Conservation (phyloP, 371 early-diverging fungal genomes). For the Catenaria anguillulae region DNA sequence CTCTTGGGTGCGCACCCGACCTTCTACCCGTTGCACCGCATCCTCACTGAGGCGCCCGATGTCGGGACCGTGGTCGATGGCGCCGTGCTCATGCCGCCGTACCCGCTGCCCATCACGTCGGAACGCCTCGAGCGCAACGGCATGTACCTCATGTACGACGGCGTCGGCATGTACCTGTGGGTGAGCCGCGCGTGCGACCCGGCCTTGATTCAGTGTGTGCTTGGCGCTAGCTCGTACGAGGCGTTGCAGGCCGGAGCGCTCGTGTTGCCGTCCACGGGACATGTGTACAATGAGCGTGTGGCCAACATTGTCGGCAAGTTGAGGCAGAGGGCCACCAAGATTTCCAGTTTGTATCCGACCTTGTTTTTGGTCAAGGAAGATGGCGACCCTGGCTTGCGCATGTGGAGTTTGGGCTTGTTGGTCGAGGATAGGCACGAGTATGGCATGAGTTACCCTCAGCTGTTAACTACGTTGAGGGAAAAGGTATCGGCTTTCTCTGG, state of each 20-base stretch:
- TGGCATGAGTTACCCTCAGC: slow-evolving; percentile 69
- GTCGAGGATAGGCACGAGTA: slow-evolving; percentile 81
- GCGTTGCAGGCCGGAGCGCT: slow-evolving; percentile 27
- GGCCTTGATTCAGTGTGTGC: slow-evolving; percentile 49
- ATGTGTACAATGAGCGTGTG: slow-evolving; percentile 35
- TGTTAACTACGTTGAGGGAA: slow-evolving; percentile 36
- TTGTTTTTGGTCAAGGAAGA: slow-evolving; percentile 81
- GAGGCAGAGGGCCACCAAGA: slow-evolving; percentile 21
- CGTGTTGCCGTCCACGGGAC: slow-evolving; percentile 38
- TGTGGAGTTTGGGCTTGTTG: slow-evolving; percentile 71
- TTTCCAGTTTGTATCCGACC: slow-evolving; percentile 25
- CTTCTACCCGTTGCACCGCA: slow-evolving; percentile 66
- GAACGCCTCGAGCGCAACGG: slow-evolving; percentile 74
- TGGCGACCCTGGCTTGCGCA: slow-evolving; percentile 64
- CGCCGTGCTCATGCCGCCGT: slow-evolving; percentile 45
- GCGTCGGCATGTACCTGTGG: slow-evolving; percentile 75
- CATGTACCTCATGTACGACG: slow-evolving; percentile 67
- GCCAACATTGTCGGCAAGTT: slow-evolving; percentile 11
- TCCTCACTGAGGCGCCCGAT: slow-evolving; percentile 44
- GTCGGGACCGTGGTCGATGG: slow-evolving; percentile 22
- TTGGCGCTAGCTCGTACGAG: slow-evolving; percentile 46
- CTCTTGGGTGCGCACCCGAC: slow-evolving; percentile 24
- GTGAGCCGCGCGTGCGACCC: slow-evolving; percentile 64
- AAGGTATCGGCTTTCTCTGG: slow-evolving; percentile 16
- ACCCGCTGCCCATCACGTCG: slow-evolving; percentile 58